Evolutionary conservation across 257 asterid species (phyloP).

Genomic region (Nicotiana obtusifolia): DNA sequence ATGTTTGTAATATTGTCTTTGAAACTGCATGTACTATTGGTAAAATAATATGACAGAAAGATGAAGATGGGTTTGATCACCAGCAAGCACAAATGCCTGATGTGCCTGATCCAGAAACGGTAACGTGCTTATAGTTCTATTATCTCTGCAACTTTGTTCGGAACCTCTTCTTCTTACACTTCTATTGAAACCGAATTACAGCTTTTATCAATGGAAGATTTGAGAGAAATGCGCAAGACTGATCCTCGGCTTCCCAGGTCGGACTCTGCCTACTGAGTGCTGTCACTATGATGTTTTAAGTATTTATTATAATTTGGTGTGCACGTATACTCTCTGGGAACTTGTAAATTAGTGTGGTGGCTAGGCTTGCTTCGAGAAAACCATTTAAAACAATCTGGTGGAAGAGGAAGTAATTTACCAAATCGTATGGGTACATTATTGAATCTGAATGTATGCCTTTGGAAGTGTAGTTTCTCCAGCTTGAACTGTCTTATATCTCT

Average conservation of each 20-base stretch:
- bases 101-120: slow-evolving; percentile 80
- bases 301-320: neutral
- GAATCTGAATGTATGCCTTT: neutral
- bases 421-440: neutral
- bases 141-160: neutral
- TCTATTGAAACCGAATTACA: slow-evolving; percentile 22
- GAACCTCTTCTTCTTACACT: neutral
- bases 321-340: neutral
- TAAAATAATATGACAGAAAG: slow-evolving; percentile 51
- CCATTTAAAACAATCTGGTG: neutral
- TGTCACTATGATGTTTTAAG: neutral
- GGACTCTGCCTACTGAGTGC: slow-evolving; percentile 1
- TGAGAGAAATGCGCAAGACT: slow-evolving; percentile 72
- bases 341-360: neutral
- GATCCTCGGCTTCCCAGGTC: slow-evolving; percentile 98
- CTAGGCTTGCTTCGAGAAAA: neutral
- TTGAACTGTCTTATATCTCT: neutral
- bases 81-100: slow-evolving; percentile 73
- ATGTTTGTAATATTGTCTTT: neutral
- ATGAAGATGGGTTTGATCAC: slow-evolving; percentile 73
- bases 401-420: slow-evolving; percentile 3
- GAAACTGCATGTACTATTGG: neutral
- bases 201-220: slow-evolving; percentile 87
- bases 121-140: slow-evolving; percentile 20
- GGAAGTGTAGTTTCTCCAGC: neutral